These are phyloP conservation scores for Fusarium secorum DNA, from an alignment of 2,329 filamentous ascomycete genomes.

Conservation along the genomic window DNA sequence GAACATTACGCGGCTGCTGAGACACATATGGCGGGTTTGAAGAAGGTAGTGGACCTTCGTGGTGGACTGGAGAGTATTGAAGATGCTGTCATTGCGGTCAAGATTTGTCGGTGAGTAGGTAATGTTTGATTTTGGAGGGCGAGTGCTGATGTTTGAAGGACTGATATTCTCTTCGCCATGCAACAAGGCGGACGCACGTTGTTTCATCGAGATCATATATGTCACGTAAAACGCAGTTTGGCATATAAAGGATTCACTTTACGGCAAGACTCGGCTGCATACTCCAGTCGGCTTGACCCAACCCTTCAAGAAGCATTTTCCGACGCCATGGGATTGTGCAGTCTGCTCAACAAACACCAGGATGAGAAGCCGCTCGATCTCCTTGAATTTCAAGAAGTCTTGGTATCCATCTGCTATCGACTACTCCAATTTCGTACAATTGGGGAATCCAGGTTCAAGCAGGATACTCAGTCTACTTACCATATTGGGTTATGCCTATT, in stretches of 20 bases:
- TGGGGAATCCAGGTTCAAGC: rapidly evolving
- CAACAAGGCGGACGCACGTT: not conserved
- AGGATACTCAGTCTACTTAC: not conserved
- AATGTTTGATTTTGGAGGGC: rapidly evolving
- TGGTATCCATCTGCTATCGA: not conserved
- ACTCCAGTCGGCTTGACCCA: rapidly evolving
- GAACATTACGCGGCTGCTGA: not conserved
- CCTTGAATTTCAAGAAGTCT: not conserved
- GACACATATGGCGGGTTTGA: not conserved
- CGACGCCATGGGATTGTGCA: not conserved
- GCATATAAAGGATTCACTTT: not conserved
- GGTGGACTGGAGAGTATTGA: not conserved
- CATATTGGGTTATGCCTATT: not conserved
- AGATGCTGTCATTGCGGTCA: not conserved
- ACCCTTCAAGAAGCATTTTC: not conserved
- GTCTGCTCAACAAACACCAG: not conserved
- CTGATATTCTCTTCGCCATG: conserved; percentile 5
- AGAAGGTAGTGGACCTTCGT: not conserved
- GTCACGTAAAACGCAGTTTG: rapidly evolving
- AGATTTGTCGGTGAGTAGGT: not conserved
- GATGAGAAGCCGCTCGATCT: not conserved
- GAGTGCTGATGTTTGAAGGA: not conserved
- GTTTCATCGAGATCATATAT: not conserved
- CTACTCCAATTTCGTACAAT: not conserved
- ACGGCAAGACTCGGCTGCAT: rapidly evolving